These are phyloP conservation scores for Pseudogymnoascus sp. DNA, from an alignment of 2,329 filamentous ascomycete genomes.

Conservation along the genomic window DNA sequence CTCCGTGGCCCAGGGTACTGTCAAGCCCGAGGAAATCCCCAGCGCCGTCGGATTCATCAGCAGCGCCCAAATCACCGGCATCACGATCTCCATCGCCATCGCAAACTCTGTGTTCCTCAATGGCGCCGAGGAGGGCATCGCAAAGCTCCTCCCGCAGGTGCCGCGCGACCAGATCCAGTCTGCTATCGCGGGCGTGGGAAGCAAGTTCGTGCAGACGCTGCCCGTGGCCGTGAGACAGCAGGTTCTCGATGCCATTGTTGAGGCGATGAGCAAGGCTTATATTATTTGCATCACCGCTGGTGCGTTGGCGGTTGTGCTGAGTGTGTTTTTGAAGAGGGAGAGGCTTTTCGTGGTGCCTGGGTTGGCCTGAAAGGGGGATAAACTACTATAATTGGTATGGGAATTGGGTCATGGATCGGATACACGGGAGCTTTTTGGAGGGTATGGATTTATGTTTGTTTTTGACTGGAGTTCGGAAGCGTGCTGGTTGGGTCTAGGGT, in stretches of 20 bases:
- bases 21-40: conserved; percentile 25
- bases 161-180: conserved; percentile 23
- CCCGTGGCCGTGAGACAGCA: conserved; percentile 11
- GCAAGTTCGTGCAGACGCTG: conserved; percentile 19
- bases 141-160: conserved; percentile 21
- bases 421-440: not conserved
- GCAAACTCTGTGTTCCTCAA: conserved; percentile 34
- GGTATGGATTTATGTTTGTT: not conserved
- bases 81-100: conserved; percentile 32
- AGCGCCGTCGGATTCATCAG: conserved; percentile 33
- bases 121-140: conserved; percentile 25
- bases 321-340: conserved; percentile 30
- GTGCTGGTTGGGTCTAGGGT: not conserved
- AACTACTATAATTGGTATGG: not conserved
- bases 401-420: not conserved
- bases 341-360: conserved; percentile 25
- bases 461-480: not conserved
- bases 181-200: conserved; percentile 24
- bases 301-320: conserved; percentile 25
- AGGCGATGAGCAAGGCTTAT: conserved; percentile 29
- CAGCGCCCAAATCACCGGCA: conserved; percentile 30
- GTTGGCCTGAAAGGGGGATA: not conserved
- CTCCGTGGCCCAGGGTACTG: conserved; percentile 31
- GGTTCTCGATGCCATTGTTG: conserved; percentile 28
- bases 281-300: conserved; percentile 29